phyloP scores from a whole-genome alignment of 495 filamentous ascomycete species.

The Parathielavia appendiculata region DNA sequence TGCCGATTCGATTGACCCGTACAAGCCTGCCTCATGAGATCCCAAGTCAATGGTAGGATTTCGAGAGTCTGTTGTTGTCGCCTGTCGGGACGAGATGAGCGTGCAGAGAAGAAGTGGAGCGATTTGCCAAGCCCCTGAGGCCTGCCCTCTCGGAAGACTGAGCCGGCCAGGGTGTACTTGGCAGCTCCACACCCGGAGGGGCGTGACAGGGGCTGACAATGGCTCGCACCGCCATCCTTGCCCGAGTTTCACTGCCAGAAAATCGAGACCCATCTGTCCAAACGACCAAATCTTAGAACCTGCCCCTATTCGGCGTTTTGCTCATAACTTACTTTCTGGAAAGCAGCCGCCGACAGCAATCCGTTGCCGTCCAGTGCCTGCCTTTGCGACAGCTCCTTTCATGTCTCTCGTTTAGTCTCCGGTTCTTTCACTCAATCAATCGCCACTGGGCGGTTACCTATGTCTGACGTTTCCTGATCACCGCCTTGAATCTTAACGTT shows the following conservation, averaged over 20 bases:
- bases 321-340: neutral
- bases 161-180: neutral
- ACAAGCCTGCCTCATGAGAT: too few species aligned
- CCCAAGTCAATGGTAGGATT: too few species aligned
- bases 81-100: too few species aligned
- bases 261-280: slow-evolving; percentile 13
- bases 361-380: neutral
- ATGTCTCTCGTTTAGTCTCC: slow-evolving; percentile 20
- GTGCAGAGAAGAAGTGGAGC: neutral
- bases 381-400: neutral
- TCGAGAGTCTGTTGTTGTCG: neutral
- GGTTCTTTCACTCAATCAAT: slow-evolving; percentile 7
- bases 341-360: slow-evolving; percentile 2
- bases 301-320: slow-evolving; percentile 3
- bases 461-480: slow-evolving; percentile 6
- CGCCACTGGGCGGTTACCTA: slow-evolving; percentile 9
- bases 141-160: slow-evolving; percentile 11
- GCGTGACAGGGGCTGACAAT: slow-evolving; percentile 6
- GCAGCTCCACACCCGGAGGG: neutral
- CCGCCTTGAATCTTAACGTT: neutral
- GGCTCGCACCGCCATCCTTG: slow-evolving; percentile 13
- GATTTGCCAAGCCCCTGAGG: neutral
- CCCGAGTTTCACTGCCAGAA: slow-evolving; percentile 7
- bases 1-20: too few species aligned
- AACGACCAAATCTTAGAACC: slow-evolving; percentile 8